These are phyloP conservation scores for Zelopaecilomyces penicillatus DNA, from an alignment of 2,329 filamentous ascomycete genomes.

Conservation along the genomic window DNA sequence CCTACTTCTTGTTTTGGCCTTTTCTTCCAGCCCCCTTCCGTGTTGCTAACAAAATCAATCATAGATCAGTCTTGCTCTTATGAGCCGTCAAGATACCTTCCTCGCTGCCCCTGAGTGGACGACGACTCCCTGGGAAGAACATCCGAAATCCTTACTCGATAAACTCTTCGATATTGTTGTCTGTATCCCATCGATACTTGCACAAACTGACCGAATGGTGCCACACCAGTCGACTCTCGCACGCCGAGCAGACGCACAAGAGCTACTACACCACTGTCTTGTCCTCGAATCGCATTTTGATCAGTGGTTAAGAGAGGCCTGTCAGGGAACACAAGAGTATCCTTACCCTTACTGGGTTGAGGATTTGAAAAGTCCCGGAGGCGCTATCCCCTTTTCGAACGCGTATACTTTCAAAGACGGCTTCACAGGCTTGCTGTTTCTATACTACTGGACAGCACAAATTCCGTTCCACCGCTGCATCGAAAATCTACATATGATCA, in stretches of 20 bases:
- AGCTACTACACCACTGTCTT: conserved; percentile 40
- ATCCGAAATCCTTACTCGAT: conserved; percentile 44
- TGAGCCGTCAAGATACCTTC: conserved; percentile 42
- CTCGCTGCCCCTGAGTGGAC: conserved; percentile 45
- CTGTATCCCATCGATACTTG: conserved; percentile 38
- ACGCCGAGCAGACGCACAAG: conserved; percentile 37
- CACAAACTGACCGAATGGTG: conserved; percentile 34
- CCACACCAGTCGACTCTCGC: conserved; percentile 29
- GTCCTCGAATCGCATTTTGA: conserved; percentile 39
- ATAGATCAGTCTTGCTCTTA: conserved; percentile 39
- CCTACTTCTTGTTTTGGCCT: background rate
- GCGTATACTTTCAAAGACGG: conserved; percentile 37
- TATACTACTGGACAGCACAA: conserved; percentile 47
- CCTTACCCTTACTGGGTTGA: conserved; percentile 33
- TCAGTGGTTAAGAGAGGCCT: conserved; percentile 35
- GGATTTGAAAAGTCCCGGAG: conserved; percentile 19
- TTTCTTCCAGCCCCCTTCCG: background rate
- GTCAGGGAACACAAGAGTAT: conserved; percentile 17
- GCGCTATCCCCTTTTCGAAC: conserved; percentile 35
- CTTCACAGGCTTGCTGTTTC: conserved; percentile 36
- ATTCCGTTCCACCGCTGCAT: conserved; percentile 42
- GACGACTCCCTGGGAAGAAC: conserved; percentile 41
- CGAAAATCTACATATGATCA: conserved; percentile 33
- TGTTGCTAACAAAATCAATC: background rate
- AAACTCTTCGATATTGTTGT: conserved; percentile 43